Base-by-base conservation (phyloP, 805 yeast species). In the Alloascoidea africana region DNA sequence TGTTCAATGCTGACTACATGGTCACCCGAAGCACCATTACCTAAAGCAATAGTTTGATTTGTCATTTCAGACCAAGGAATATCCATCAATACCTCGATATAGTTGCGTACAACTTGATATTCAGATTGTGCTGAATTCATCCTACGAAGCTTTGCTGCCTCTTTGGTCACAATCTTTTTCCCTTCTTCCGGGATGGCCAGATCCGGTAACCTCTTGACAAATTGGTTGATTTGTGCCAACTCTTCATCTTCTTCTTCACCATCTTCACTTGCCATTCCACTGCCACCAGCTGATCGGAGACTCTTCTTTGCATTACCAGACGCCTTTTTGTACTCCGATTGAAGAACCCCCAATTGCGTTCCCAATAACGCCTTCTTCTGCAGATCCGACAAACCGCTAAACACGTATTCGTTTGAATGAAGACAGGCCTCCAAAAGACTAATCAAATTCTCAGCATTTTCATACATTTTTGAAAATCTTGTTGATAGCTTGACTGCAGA, bases 41-140 rank as follows among this genome's bases (percentile, higher is more conserved):
- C 47, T 14, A 48, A 35, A 16, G 49, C 48, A 14, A 33, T 30
- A 5, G 44, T 36, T 34, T 6, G 11, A 14, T n/a, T 17, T 8
- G 36, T 34, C 5, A 14, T 11, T 34, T 34, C 17, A 23, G 42
- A 39, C 65, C 65, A 61, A 8, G 66, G 66, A 5, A 61, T 42
- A 36, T 60, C 65, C 4, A 56, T 44, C 15, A 61, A 36, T 4
- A 60, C 53, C 38, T 62, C 65, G n/a, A 61, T 51, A 38, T 59
- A 61, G 3, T 55, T 60, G 16, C 64, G 53, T 38, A 58, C 47
- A 13, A 61, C 64, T 35, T 61, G 63, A 41, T 59, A 59, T 43
- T 61, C 66, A 1, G 66, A 62, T 40, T 59, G 63, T 16, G 56
- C 45, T 1, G 62, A 52, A 18, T 54, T 56, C 59, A 59, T 57